Evolutionary conservation across 805 yeast species (phyloP), one percentile per base, ranked within the genome.

Genomic region (Yamadazyma phyllophila): DNA sequence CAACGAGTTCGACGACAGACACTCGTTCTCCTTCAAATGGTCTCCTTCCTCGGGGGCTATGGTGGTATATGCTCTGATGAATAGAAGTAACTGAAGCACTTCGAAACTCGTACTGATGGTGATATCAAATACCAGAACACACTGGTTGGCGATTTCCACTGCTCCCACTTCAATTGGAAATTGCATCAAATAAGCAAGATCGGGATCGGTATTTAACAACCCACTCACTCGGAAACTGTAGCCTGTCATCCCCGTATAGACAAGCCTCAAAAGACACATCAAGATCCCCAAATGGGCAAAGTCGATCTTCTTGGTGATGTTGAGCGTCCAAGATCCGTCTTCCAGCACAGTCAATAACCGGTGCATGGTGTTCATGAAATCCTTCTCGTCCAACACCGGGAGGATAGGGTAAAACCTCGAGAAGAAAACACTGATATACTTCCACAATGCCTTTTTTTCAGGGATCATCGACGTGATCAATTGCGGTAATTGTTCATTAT

Each of bases 331-430:
- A 16, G 29, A 12, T 4, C 38, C 38, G 8, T 24, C 38, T 33
- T 37, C 56, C 13, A 4, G 16, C 6, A 58, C 49, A 2, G 81
- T 84, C 31, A 82, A 63, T 5, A 81, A 70, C n/a, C 66, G 56
- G 2, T 60, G 50, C n/a, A 80, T 60, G 35, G 71, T 67, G 14
- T 53, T 56, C 41, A 71, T 69, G 57, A 80, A 79, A 9, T 68
- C 70, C 43, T 54, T 63, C 56, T 83, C 87, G 59, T 84, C 89
- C 24, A 83, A 62, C 48, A 77, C 78, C 2, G 92, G 90, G 50
- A 82, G 66, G 43, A 78, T 79, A 10, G 83, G 74, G 57, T 84
- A 85, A 5, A 83, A 60, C 26, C 73, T 72, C 11, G 71, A 72
- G 58, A 84, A 84, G 51, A 78, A 84, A 49, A 81, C 65, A 47